phyloP scores from a whole-genome alignment of 2,329 filamentous ascomycete species.

The Gnomoniopsis sp. region DNA sequence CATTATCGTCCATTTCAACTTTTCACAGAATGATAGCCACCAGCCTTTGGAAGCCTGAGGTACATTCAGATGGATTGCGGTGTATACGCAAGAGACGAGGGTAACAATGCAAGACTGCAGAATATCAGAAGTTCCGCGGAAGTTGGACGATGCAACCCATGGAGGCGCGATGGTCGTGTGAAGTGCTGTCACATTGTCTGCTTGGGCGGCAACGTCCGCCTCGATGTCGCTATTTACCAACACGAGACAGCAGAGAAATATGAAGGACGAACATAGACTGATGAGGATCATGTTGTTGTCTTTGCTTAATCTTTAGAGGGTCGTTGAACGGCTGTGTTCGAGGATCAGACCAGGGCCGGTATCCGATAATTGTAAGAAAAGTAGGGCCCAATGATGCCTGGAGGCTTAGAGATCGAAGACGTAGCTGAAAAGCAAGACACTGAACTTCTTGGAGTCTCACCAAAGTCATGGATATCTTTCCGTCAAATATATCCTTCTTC shows the following conservation, averaged over 20 bases:
- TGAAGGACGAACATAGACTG: no score
- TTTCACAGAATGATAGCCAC: not conserved
- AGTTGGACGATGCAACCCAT: slow-evolving; percentile 6
- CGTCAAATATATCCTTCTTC: no score
- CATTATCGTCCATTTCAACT: slow-evolving; percentile 1
- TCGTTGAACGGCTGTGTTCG: no score
- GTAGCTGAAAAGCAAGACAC: no score
- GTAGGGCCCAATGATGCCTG: no score
- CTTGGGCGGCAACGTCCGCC: not conserved
- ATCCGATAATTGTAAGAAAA: no score
- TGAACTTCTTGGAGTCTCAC: no score
- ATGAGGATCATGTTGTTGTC: no score
- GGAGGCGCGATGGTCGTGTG: slow-evolving; percentile 1
- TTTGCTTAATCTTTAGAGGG: no score
- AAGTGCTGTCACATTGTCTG: slow-evolving; percentile 2
- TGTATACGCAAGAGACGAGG: slow-evolving; percentile 12
- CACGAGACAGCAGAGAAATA: not conserved
- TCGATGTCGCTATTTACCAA: not conserved
- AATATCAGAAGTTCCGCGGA: slow-evolving; percentile 12
- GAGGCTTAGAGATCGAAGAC: no score
- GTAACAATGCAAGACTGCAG: slow-evolving; percentile 12
- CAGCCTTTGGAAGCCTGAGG: not conserved
- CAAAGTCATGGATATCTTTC: no score
- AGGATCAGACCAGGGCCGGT: no score
- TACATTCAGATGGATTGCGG: slow-evolving; percentile 18